Conservation (phyloP, 345 rosid species). For the Gossypium arboreum region DNA sequence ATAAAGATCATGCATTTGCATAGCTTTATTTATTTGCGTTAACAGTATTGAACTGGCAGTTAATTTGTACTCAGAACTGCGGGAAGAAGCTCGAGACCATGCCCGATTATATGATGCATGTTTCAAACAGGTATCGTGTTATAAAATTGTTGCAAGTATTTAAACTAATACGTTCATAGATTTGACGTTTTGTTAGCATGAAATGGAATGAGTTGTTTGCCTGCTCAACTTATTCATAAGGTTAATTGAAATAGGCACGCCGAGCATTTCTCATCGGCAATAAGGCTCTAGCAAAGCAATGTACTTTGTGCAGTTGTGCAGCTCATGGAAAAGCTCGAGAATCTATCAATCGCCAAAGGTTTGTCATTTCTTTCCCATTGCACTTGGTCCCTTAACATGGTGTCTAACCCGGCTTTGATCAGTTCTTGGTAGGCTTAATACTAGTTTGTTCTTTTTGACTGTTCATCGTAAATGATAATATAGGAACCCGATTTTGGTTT, state of each 20-base stretch:
- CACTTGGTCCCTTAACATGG: neutral
- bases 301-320: constrained; percentile 70
- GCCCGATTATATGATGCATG: constrained; percentile 80
- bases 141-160: constrained; percentile 3
- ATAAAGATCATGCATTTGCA: constrained; percentile 27
- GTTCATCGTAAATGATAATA: neutral
- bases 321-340: constrained; percentile 96
- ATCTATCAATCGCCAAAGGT: constrained; percentile 89
- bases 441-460: constrained; percentile 12
- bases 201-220: neutral
- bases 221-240: neutral
- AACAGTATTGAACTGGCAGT: constrained; percentile 63
- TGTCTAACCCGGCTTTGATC: neutral
- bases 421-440: neutral
- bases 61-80: constrained; percentile 71
- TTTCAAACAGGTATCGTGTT: constrained; percentile 72
- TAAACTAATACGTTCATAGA: neutral
- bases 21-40: constrained; percentile 30
- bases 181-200: neutral
- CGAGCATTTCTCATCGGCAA: constrained; percentile 87
- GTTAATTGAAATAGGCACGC: constrained; percentile 51
- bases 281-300: constrained; percentile 87
- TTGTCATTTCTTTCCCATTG: constrained; percentile 29
- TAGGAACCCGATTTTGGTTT: constrained; percentile 69
- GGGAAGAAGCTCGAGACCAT: constrained; percentile 92